Evolutionary conservation across 1,139 yeast genomes (phyloP).

Genomic region (Lodderomyces oxycetoniae): DNA sequence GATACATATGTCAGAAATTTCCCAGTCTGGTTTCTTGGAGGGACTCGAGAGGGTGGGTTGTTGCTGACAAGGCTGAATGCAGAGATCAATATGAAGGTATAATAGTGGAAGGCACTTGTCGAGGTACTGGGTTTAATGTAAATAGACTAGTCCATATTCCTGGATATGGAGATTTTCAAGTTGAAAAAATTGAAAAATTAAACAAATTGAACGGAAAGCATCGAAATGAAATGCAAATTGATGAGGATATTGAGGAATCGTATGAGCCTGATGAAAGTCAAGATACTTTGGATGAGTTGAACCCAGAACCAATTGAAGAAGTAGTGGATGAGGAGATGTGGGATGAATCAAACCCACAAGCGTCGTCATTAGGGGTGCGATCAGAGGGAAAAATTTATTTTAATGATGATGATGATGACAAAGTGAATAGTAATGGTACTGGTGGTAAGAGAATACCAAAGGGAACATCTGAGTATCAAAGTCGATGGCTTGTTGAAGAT

Average conservation of each 20-base stretch:
- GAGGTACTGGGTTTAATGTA: slow-evolving; percentile 80
- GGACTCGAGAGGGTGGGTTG: slow-evolving; percentile 80
- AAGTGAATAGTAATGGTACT: slow-evolving; percentile 26
- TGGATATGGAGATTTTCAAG: slow-evolving; percentile 84
- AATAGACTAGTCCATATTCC: slow-evolving; percentile 81
- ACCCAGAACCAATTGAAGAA: slow-evolving; percentile 58
- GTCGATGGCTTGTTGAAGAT: slow-evolving; percentile 79
- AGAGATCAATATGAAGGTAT: slow-evolving; percentile 30
- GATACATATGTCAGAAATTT: slow-evolving; percentile 76
- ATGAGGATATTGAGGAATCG: slow-evolving; percentile 21
- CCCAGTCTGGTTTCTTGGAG: slow-evolving; percentile 91
- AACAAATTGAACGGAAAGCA: slow-evolving; percentile 12
- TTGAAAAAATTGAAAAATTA: slow-evolving; percentile 59
- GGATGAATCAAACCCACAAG: slow-evolving; percentile 22
- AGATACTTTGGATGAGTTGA: slow-evolving; percentile 65
- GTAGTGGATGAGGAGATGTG: slow-evolving; percentile 28
- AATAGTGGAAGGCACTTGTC: slow-evolving; percentile 72
- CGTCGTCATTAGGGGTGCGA: slow-evolving; percentile 46
- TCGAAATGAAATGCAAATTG: slow-evolving; percentile 23
- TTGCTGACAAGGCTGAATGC: slow-evolving; percentile 57
- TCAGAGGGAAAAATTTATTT: slow-evolving; percentile 69
- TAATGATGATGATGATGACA: slow-evolving; percentile 32
- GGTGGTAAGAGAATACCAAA: slow-evolving; percentile 65
- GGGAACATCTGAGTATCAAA: slow-evolving; percentile 92
- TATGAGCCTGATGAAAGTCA: slow-evolving; percentile 49